A percentile compares a stretch with the other conserved stretches of the same genome.
Evolutionary conservation across 176 grass and related monocot genomes (phyloP).

Genomic region (Carex cristatella): DNA sequence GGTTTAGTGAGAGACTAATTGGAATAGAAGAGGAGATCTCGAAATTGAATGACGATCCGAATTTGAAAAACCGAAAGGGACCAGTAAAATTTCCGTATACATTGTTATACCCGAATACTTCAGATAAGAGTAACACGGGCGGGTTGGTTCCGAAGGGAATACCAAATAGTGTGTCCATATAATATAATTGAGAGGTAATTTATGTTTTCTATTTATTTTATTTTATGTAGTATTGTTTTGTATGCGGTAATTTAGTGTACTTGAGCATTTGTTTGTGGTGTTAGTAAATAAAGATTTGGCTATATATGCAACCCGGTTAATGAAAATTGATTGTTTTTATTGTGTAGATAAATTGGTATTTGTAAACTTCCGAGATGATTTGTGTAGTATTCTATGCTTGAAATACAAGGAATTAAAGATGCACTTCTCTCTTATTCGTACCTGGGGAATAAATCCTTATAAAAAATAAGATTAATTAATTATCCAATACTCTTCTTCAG

Average conservation of each 20-base stretch:
- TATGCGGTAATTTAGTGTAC: background rate
- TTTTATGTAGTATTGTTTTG: background rate
- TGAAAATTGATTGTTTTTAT: too few species aligned
- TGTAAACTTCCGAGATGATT: too few species aligned
- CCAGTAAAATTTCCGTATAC: constrained; percentile 60
- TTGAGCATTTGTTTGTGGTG: background rate
- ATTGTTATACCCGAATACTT: constrained; percentile 73
- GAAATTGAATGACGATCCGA: constrained; percentile 25
- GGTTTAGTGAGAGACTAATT: constrained; percentile 33
- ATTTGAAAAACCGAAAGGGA: constrained; percentile 58
- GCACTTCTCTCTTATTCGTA: too few species aligned
- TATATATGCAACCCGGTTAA: background rate
- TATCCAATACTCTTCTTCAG: too few species aligned
- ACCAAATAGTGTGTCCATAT: constrained; percentile 70
- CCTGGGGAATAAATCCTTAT: too few species aligned
- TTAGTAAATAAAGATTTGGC: constrained; percentile 4
- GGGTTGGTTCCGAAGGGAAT: constrained; percentile 53
- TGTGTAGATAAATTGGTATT: too few species aligned
- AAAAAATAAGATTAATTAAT: too few species aligned
- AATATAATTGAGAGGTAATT: constrained; percentile 16
- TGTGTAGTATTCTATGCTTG: too few species aligned
- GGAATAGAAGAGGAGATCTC: constrained; percentile 46
- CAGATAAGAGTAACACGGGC: constrained; percentile 30
- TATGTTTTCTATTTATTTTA: background rate
- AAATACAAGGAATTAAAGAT: too few species aligned